A percentile compares a stretch with the other conserved stretches of the same genome.
These are phyloP conservation scores for Jacaranda mimosifolia DNA, from an alignment of 257 asterid species.

Conservation along the genomic window DNA sequence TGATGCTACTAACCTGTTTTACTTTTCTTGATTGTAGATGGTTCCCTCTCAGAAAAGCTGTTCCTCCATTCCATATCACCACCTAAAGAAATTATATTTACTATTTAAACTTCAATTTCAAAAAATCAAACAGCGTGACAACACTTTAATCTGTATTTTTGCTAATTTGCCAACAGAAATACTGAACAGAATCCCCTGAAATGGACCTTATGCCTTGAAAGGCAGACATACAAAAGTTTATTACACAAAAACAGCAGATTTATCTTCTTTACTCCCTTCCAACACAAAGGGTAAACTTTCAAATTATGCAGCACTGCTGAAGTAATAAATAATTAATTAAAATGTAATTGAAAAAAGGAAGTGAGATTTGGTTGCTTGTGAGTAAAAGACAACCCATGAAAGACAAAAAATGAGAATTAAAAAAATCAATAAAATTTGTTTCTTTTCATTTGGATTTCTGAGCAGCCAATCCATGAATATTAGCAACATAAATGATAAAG, in stretches of 20 bases:
- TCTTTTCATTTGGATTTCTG: conserved; percentile 36
- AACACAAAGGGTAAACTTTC: no score
- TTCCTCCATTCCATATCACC: conserved; percentile 82
- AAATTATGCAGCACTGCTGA: no score
- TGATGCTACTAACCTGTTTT: conserved; percentile 66
- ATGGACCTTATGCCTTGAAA: neutral
- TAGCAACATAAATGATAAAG: conserved; percentile 29
- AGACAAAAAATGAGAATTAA: conserved; percentile 46
- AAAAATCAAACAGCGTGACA: conserved; percentile 18
- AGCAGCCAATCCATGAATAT: conserved; percentile 32
- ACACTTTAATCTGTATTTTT: neutral
- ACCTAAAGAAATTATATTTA: conserved; percentile 50
- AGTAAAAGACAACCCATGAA: conserved; percentile 46
- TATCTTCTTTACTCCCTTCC: no score
- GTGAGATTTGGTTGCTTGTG: conserved; percentile 31
- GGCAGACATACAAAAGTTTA: conserved; percentile 1
- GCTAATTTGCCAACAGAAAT: neutral
- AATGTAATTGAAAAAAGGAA: conserved; percentile 18
- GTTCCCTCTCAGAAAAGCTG: conserved; percentile 89
- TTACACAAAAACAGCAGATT: neutral
- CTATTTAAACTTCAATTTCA: conserved; percentile 35
- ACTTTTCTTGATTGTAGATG: conserved; percentile 75
- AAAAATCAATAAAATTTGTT: conserved; percentile 35
- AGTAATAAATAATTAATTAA: neutral
- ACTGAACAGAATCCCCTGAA: neutral